Evolutionary conservation across 306 rosid genomes (phyloP).

Genomic region (Cucurbita moschata): DNA sequence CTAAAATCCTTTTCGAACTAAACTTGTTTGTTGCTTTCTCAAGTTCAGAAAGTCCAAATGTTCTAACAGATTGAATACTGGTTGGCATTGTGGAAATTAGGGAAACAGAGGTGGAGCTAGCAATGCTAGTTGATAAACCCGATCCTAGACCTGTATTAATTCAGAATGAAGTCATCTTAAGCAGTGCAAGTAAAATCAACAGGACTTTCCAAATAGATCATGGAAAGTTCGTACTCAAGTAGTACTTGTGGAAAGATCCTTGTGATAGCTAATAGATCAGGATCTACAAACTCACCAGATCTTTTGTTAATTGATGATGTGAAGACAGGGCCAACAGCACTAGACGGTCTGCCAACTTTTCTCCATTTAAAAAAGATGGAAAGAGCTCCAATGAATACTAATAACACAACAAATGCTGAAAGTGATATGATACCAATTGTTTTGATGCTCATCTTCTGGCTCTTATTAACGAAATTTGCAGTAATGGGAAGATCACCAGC

Average conservation of each 20-base stretch:
- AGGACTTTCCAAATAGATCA: not conserved
- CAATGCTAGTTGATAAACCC: slow-evolving; percentile 51
- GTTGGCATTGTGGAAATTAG: slow-evolving; percentile 56
- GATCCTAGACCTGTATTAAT: slow-evolving; percentile 54
- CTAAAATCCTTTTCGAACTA: slow-evolving; percentile 62
- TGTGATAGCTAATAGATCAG: not conserved
- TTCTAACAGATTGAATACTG: slow-evolving; percentile 60
- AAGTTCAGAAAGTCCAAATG: slow-evolving; percentile 62
- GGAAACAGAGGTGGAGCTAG: slow-evolving; percentile 70
- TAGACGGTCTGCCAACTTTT: slow-evolving; percentile 55
- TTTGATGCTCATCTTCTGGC: slow-evolving; percentile 43
- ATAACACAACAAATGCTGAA: slow-evolving; percentile 57
- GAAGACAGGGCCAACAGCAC: slow-evolving; percentile 43
- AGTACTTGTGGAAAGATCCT: not conserved
- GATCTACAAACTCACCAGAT: slow-evolving; percentile 39
- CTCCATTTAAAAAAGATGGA: slow-evolving; percentile 48
- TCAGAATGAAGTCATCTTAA: slow-evolving; percentile 2
- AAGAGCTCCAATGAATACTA: slow-evolving; percentile 55
- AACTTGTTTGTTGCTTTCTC: slow-evolving; percentile 76
- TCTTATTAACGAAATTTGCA: slow-evolving; percentile 33
- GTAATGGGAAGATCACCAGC: slow-evolving; percentile 41
- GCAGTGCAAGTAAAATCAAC: not conserved
- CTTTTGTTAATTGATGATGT: slow-evolving; percentile 52
- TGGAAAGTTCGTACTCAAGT: not conserved
- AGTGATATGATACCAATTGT: slow-evolving; percentile 48